Evolutionary conservation across 2,329 filamentous ascomycete genomes (phyloP).

Genomic region (Hymenotorrendiella dingleyae): DNA sequence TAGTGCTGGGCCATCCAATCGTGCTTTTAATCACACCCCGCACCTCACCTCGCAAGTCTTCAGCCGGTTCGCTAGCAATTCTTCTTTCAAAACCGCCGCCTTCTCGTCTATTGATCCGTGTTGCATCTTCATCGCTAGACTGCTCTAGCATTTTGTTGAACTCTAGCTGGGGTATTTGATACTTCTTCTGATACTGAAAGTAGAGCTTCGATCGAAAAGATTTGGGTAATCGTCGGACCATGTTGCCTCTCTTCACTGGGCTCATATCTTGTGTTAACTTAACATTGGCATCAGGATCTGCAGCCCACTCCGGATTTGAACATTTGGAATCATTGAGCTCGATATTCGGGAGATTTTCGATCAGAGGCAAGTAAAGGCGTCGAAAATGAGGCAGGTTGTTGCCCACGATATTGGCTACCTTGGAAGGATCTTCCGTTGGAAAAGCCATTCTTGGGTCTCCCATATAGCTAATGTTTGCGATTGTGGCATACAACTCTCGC

Average conservation of each 20-base stretch:
- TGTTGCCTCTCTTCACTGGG: constrained; percentile 82
- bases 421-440: constrained; percentile 83
- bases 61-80: constrained; percentile 65
- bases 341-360: constrained; percentile 86
- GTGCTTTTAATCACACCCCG: constrained; percentile 77
- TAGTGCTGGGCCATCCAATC: constrained; percentile 85
- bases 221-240: constrained; percentile 86
- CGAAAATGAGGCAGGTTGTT: constrained; percentile 91
- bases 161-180: constrained; percentile 74
- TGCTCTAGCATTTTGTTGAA: constrained; percentile 80
- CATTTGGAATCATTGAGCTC: constrained; percentile 63
- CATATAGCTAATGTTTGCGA: constrained; percentile 87
- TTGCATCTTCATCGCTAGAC: constrained; percentile 63
- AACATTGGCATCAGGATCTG: constrained; percentile 58
- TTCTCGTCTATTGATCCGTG: constrained; percentile 64
- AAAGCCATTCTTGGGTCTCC: constrained; percentile 95
- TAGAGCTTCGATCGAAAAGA: constrained; percentile 85
- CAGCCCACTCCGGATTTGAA: constrained; percentile 54
- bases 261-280: constrained; percentile 86
- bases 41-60: constrained; percentile 65
- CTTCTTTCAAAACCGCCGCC: constrained; percentile 82
- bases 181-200: constrained; percentile 90
- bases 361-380: constrained; percentile 80
- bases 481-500: constrained; percentile 80
- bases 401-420: constrained; percentile 89